Percentiles rank a stretch among this genome's conserved stretches.
Conservation (phyloP, 2,329 filamentous ascomycete species). For the Teratosphaeria destructans region DNA sequence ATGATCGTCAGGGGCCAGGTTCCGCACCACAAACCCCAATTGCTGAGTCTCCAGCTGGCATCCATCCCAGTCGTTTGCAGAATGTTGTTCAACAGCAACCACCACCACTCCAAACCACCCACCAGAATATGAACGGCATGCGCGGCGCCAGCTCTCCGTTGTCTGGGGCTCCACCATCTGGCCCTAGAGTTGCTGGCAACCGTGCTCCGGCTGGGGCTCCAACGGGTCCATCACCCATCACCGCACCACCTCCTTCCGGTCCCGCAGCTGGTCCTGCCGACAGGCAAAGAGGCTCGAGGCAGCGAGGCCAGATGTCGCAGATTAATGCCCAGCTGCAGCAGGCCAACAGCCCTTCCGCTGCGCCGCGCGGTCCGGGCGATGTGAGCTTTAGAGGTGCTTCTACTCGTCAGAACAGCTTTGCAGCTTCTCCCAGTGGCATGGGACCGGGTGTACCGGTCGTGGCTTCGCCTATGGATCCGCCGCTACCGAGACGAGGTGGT, state of each 20-base stretch:
- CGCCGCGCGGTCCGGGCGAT: constrained; percentile 11
- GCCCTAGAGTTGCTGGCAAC: constrained; percentile 14
- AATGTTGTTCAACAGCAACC: constrained; percentile 12
- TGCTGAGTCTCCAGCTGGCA: constrained; percentile 9
- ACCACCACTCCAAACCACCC: constrained; percentile 17
- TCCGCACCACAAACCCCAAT: constrained; percentile 19
- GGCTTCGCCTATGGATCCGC: constrained; percentile 15
- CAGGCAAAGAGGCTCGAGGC: constrained; percentile 12
- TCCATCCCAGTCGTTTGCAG: constrained; percentile 23
- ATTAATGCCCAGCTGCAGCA: constrained; percentile 17
- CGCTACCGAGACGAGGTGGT: constrained; percentile 1
- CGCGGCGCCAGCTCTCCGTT: constrained; percentile 18
- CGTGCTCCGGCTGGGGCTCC: constrained; percentile 16
- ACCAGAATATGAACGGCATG: constrained; percentile 11
- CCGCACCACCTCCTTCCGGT: constrained; percentile 18
- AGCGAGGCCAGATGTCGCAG: constrained; percentile 8
- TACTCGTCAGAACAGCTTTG: constrained; percentile 12
- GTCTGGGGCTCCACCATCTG: constrained; percentile 17
- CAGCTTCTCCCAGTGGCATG: constrained; percentile 6
- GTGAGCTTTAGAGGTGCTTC: constrained; percentile 24
- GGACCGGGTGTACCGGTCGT: constrained; percentile 2
- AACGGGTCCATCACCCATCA: constrained; percentile 19
- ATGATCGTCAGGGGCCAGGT: constrained; percentile 2
- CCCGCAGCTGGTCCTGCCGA: constrained; percentile 16
- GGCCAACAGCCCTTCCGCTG: not conserved